A percentile compares a stretch with the other conserved stretches of the same genome.
phyloP scores from a whole-genome alignment of 2,329 filamentous ascomycete species.

The Macrophomina phaseolina region DNA sequence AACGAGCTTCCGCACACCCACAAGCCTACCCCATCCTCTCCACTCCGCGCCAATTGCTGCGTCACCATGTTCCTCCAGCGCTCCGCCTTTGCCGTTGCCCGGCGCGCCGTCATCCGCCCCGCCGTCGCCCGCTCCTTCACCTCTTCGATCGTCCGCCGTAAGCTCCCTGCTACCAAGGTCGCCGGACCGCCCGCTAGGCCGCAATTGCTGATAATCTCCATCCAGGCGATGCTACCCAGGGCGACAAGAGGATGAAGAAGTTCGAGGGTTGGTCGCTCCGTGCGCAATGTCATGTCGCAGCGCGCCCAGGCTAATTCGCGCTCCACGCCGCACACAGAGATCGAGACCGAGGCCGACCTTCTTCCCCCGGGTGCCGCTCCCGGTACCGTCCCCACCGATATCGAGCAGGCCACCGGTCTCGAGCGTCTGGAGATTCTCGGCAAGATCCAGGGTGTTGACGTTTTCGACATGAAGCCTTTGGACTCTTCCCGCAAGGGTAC shows the following conservation, averaged over 20 bases:
- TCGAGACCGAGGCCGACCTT: slow-evolving; percentile 83
- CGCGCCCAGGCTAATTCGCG: slow-evolving; percentile 36
- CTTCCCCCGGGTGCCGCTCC: slow-evolving; percentile 78
- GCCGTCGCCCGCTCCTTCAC: slow-evolving; percentile 54
- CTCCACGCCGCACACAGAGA: slow-evolving; percentile 63
- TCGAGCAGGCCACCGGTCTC: slow-evolving; percentile 95
- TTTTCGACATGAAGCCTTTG: slow-evolving; percentile 98
- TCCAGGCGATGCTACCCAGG: slow-evolving; percentile 44
- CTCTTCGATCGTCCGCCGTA: slow-evolving; percentile 54
- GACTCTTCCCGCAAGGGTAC: slow-evolving; percentile 86
- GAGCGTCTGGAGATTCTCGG: slow-evolving; percentile 98
- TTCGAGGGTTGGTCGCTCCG: slow-evolving; percentile 49
- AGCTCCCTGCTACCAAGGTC: slow-evolving; percentile 33
- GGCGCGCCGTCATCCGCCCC: slow-evolving; percentile 50
- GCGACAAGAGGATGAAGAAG: slow-evolving; percentile 49
- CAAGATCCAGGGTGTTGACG: slow-evolving; percentile 98
- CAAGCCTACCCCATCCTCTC: slow-evolving; percentile 38
- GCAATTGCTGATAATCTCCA: slow-evolving; percentile 39
- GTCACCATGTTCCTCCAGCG: slow-evolving; percentile 56
- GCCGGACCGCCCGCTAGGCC: slow-evolving; percentile 39
- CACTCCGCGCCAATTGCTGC: slow-evolving; percentile 44
- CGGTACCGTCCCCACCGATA: slow-evolving; percentile 88
- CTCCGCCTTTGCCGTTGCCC: slow-evolving; percentile 54
- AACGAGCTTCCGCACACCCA: slow-evolving; percentile 22
- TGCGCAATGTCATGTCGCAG: slow-evolving; percentile 28